phyloP scores from a whole-genome alignment of 1,284 basidiomycete genomes.

The Coniophora puteana region DNA sequence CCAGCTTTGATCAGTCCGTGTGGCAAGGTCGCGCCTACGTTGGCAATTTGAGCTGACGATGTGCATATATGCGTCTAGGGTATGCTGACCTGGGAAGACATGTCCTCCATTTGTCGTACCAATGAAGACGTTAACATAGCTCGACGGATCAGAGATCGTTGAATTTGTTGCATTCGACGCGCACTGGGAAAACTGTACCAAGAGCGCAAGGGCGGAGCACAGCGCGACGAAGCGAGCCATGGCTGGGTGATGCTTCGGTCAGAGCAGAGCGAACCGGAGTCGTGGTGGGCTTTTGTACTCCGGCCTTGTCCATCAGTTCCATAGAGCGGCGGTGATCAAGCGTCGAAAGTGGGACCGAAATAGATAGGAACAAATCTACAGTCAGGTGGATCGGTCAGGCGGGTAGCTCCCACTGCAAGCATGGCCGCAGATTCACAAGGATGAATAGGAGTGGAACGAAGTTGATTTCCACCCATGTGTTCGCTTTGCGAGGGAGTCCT shows the following conservation, averaged over 20 bases:
- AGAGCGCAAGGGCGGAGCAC: conserved; percentile 1
- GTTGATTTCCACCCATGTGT: too few species aligned
- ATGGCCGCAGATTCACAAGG: too few species aligned
- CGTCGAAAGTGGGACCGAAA: too few species aligned
- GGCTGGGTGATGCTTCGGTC: background rate
- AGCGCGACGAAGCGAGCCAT: conserved; percentile 5
- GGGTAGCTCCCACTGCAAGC: too few species aligned
- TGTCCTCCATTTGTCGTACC: conserved; percentile 58
- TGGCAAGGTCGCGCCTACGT: conserved; percentile 54
- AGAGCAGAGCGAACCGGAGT: background rate
- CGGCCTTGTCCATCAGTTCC: conserved; percentile 1
- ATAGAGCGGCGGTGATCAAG: too few species aligned
- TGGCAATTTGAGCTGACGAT: background rate
- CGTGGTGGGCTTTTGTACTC: background rate
- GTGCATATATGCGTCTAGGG: background rate
- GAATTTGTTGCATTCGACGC: conserved; percentile 3
- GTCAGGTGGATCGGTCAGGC: conserved; percentile 1
- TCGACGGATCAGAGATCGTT: conserved; percentile 10
- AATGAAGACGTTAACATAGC: conserved; percentile 53
- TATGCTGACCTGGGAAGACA: conserved; percentile 50
- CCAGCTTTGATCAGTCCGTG: conserved; percentile 66
- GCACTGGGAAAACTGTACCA: background rate
- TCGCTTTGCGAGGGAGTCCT: too few species aligned
- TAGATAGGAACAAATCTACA: background rate
- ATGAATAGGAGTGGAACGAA: too few species aligned